Evolutionary conservation across 2,329 filamentous ascomycete species (phyloP), one percentile per base, ranked within the genome.

Genomic region (Aspergillus uvarum): DNA sequence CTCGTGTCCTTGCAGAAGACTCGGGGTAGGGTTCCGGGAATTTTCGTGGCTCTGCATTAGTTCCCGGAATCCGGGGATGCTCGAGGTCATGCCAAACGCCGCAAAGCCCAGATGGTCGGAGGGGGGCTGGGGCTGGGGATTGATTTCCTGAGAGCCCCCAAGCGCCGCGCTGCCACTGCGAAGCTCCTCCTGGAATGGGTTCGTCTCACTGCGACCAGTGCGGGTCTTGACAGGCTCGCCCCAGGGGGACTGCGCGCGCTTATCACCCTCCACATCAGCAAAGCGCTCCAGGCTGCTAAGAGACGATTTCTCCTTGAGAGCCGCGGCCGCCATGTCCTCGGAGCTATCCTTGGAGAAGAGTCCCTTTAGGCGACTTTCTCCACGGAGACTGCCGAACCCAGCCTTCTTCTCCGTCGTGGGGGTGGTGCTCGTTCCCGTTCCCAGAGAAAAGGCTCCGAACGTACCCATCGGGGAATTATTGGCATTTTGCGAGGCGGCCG

Each of bases 371-470:
- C 92, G 88, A 73, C 92, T 96, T 72, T 92, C 91, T 2, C 90
- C 87, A 59, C 89, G 83, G 29, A 85, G 77, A 70, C 85, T 88
- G 29, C 87, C 88, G 68, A 89, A 85, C 10, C 83, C 82, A 29
- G 85, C 72, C 67, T 90, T 87, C 79, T 95, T 96, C 57, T 96
- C 91, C 4, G 83, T 80, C 7, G 81, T 77, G 6, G 83, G 81
- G 31, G 81, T 78, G 3, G 85, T 76, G 51, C 79, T 77, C 42
- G 73, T 76, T 12, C 78, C 79, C 55, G 73, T 76, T 12, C 78
- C 79, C 54, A 96, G 76, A n/a, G 90, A 88, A 75, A 98, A 98
- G 69, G 88, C 95, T 11, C 94, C 94, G 76, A 99, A 99, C 22
- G 88, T 88, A 35, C 94, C 92, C 82, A 93, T 90, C 2, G 87